phyloP scores from a whole-genome alignment of 2,329 filamentous ascomycete genomes.

The Chalaropsis ovoidea region DNA sequence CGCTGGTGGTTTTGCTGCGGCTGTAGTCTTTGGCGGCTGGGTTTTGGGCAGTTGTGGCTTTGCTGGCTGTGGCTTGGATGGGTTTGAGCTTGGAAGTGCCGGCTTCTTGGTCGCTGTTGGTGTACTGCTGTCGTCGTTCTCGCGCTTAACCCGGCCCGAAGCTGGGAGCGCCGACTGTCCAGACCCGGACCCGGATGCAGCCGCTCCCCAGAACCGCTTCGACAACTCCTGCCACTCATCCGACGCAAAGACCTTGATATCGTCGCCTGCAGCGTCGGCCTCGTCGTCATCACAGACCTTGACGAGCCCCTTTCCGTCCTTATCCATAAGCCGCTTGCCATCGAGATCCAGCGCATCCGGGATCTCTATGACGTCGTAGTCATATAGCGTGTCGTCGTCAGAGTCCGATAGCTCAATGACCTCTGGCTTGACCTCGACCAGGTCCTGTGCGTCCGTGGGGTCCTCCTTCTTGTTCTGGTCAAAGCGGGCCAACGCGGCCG shows the following conservation, averaged over 20 bases:
- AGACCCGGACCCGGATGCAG: not conserved
- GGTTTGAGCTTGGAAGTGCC: not conserved
- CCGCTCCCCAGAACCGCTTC: constrained; percentile 14
- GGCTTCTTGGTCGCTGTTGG: not conserved
- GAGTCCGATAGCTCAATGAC: constrained; percentile 34
- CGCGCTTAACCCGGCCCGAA: constrained; percentile 2
- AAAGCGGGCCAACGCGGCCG: constrained; percentile 66
- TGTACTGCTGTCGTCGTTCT: not conserved
- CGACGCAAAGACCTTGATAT: constrained; percentile 34
- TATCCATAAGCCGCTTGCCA: constrained; percentile 54
- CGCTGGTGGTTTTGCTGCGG: not conserved
- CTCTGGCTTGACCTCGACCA: constrained; percentile 34
- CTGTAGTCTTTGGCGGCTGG: not conserved
- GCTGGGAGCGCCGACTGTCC: not conserved
- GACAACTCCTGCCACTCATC: constrained; percentile 57
- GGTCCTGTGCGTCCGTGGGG: constrained; percentile 28
- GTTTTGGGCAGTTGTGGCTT: not conserved
- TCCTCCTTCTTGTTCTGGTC: constrained; percentile 39
- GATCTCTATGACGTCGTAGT: constrained; percentile 23
- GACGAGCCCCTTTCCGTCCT: constrained; percentile 56
- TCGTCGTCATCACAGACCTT: constrained; percentile 63
- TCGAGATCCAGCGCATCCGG: constrained; percentile 53
- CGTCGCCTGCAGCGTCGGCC: constrained; percentile 47
- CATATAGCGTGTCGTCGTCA: constrained; percentile 29
- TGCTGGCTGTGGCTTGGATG: not conserved